Conservation (phyloP, 495 filamentous ascomycete genomes). For the Aspergillus funiculosus region DNA sequence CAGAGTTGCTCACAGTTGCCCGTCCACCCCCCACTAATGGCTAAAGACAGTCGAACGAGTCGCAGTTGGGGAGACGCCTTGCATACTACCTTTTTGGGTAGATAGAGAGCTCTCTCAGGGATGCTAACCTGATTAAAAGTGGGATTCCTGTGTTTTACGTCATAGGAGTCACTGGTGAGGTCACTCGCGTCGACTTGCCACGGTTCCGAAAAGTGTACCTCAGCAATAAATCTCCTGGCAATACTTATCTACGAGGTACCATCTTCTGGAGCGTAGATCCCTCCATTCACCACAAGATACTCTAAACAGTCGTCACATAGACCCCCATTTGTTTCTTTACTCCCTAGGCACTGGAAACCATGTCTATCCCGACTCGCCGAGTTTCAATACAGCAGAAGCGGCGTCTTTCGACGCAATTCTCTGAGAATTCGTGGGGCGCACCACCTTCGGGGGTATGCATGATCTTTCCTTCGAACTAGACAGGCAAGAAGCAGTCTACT, state of each 20-base stretch:
- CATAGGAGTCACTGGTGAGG: constrained; percentile 7
- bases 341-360: constrained; percentile 8
- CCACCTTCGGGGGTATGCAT: constrained; percentile 23
- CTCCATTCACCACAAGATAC: neutral
- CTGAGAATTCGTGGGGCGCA: constrained; percentile 22
- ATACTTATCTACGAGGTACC: neutral
- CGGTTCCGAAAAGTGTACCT: constrained; percentile 2
- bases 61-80: no score
- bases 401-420: constrained; percentile 24
- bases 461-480: neutral
- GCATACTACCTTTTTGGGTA: no score
- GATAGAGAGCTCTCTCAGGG: no score
- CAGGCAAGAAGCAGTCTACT: constrained; percentile 12
- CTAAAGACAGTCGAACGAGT: no score
- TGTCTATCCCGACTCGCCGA: constrained; percentile 26
- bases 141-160: constrained; percentile 6
- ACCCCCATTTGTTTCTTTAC: neutral
- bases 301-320: no score
- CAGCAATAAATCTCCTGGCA: neutral
- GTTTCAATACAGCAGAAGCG: constrained; percentile 30
- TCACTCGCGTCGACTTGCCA: neutral
- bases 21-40: no score
- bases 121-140: neutral
- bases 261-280: neutral
- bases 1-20: no score